These are phyloP conservation scores for Penicillium hordei DNA, from an alignment of 2,329 filamentous ascomycete species.

Conservation along the genomic window DNA sequence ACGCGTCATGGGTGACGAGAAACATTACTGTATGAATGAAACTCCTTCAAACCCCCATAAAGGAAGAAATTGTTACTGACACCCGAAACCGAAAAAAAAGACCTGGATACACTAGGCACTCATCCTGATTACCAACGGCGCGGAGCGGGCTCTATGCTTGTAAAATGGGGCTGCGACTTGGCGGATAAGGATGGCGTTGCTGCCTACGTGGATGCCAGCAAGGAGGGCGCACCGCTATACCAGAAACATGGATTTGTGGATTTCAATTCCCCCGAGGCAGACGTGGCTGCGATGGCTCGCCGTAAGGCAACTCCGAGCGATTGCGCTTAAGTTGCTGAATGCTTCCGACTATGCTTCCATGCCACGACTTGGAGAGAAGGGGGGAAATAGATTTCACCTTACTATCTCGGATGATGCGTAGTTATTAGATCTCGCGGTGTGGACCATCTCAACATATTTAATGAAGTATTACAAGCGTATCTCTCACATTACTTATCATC, in stretches of 20 bases:
- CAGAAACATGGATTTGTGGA: conserved; percentile 43
- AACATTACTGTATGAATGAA: conserved; percentile 27
- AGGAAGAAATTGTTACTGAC: background rate
- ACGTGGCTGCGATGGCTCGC: conserved; percentile 14
- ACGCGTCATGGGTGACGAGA: conserved; percentile 24
- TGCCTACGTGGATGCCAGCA: conserved; percentile 42
- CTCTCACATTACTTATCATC: too few relatives aligned
- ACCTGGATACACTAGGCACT: conserved; percentile 40
- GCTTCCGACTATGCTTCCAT: background rate
- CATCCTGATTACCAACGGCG: conserved; percentile 45
- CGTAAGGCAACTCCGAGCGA: background rate
- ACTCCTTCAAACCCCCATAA: background rate
- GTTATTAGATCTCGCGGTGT: background rate
- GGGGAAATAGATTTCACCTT: background rate
- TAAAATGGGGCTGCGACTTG: conserved; percentile 41
- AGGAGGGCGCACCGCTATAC: conserved; percentile 40
- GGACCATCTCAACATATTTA: too few relatives aligned
- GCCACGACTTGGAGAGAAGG: background rate
- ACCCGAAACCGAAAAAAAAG: conserved; percentile 19
- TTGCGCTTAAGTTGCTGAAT: too few relatives aligned
- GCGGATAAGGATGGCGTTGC: conserved; percentile 36
- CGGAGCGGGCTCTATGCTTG: conserved; percentile 43
- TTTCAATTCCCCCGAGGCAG: conserved; percentile 2
- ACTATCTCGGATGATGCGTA: background rate
- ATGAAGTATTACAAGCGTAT: too few relatives aligned